These are phyloP conservation scores for Benincasa hispida DNA, from an alignment of 306 rosid species.

Conservation along the genomic window DNA sequence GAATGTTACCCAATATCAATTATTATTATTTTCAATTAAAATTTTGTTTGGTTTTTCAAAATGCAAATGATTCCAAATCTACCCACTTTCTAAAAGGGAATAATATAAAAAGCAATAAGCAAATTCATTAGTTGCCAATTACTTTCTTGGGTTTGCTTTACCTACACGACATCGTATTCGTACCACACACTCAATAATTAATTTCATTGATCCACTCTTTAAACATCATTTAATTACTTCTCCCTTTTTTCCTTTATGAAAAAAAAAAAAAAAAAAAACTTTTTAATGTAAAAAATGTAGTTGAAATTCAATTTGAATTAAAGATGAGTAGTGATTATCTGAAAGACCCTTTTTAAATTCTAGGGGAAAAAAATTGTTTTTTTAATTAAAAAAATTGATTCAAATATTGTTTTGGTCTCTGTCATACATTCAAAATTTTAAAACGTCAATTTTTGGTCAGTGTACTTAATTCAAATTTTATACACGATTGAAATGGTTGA, in stretches of 20 bases:
- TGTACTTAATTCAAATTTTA: no score
- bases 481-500: no score
- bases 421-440: no score
- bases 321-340: not conserved
- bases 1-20: not conserved
- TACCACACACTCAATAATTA: not conserved
- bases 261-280: no score
- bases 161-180: not conserved
- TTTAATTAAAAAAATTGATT: no score
- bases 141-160: not conserved
- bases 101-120: not conserved
- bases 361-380: no score
- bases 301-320: not conserved
- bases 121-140: not conserved
- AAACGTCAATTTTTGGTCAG: no score
- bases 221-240: not conserved
- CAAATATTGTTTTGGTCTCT: no score
- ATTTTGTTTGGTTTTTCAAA: not conserved
- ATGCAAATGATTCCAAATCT: not conserved
- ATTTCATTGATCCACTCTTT: not conserved
- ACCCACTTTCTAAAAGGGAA: not conserved
- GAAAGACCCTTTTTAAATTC: no score
- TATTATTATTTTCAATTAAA: not conserved
- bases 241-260: not conserved
- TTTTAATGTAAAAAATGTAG: not conserved